Conservation (phyloP, 345 rosid genomes). For the Aquilaria yunnanensis region DNA sequence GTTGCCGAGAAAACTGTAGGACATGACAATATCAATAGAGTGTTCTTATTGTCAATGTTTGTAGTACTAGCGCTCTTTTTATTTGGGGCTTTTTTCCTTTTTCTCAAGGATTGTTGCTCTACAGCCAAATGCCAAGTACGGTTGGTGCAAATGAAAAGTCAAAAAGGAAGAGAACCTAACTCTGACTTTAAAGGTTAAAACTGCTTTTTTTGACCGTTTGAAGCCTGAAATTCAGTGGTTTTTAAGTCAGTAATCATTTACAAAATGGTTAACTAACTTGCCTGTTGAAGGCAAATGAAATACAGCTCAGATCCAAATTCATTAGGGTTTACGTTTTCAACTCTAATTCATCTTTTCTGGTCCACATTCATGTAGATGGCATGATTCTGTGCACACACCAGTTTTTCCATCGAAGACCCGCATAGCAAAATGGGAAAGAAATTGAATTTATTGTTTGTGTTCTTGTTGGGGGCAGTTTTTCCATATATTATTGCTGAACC, state of each 20-base stretch:
- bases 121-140: slow-evolving; percentile 8
- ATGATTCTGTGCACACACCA: slow-evolving; percentile 16
- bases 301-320: neutral
- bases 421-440: slow-evolving; percentile 14
- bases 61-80: too few species aligned
- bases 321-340: slow-evolving; percentile 1
- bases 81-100: too few species aligned
- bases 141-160: slow-evolving; percentile 22
- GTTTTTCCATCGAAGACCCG: neutral
- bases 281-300: neutral
- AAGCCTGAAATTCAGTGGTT: neutral
- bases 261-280: neutral
- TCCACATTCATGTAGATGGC: slow-evolving; percentile 11
- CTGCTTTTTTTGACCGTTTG: slow-evolving; percentile 16
- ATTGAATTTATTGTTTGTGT: slow-evolving; percentile 17
- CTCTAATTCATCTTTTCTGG: neutral
- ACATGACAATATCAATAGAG: too few species aligned
- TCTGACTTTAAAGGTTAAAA: neutral
- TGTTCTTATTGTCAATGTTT: too few species aligned
- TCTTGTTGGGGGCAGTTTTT: slow-evolving; percentile 26
- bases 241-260: neutral
- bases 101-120: too few species aligned
- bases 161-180: slow-evolving; percentile 16
- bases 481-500: slow-evolving; percentile 28
- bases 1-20: neutral